phyloP scores from a whole-genome alignment of 139 green algal genomes.

The Chlamydomonas schloesseri region DNA sequence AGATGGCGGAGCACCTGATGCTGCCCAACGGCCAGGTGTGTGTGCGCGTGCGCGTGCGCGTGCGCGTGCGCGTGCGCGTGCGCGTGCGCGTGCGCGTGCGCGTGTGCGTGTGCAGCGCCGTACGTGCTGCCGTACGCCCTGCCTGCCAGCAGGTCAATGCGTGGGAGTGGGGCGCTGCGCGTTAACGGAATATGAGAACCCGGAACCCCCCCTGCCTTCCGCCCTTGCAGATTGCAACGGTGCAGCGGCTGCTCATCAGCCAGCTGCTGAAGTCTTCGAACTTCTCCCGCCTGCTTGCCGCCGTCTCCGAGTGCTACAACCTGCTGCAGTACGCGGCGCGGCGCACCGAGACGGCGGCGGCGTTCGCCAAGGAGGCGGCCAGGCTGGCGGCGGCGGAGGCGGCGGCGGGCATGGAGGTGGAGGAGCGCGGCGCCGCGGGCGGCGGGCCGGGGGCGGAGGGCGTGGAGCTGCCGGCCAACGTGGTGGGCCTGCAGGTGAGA shows the following conservation, averaged over 20 bases:
- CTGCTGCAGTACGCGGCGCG: slow-evolving; percentile 51
- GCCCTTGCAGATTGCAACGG: slow-evolving; percentile 51
- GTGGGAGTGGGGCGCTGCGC: too few species aligned
- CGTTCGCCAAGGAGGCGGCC: background rate
- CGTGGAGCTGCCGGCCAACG: background rate
- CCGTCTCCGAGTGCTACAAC: slow-evolving; percentile 64
- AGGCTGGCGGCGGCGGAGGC: background rate
- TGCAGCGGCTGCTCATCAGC: slow-evolving; percentile 75
- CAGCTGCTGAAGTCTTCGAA: slow-evolving; percentile 77
- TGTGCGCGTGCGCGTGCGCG: too few species aligned
- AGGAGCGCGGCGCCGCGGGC: background rate
- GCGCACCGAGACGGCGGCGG: background rate
- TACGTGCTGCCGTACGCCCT: too few species aligned
- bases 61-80: too few species aligned
- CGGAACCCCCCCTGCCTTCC: background rate
- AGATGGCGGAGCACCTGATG: background rate
- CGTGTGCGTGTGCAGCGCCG: too few species aligned
- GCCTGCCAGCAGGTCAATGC: too few species aligned
- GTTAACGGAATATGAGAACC: too few species aligned
- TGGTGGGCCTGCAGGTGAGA: background rate
- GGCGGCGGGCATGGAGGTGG: background rate
- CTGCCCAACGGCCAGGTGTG: slow-evolving; percentile 7
- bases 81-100: too few species aligned
- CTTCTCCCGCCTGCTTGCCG: slow-evolving; percentile 82
- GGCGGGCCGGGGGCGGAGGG: background rate